A percentile compares a stretch with the other conserved stretches of the same genome.
Conservation (phyloP, 1,284 basidiomycete species). For the Moesziomyces aphidis region DNA sequence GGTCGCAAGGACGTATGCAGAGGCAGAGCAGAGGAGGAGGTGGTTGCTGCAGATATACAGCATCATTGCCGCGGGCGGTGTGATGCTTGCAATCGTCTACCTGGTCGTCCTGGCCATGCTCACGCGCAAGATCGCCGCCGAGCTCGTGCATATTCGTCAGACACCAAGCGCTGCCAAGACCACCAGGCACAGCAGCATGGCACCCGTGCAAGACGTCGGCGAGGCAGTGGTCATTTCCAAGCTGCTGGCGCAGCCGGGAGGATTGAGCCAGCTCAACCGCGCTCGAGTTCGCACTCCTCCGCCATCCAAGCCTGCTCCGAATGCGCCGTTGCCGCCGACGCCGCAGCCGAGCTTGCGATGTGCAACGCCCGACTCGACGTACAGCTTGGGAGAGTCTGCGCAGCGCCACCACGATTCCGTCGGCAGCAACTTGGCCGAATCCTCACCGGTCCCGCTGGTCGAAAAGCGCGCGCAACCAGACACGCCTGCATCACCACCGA, state of each 20-base stretch:
- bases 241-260: not conserved
- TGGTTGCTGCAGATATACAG: conserved; percentile 11
- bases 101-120: conserved; percentile 11
- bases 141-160: conserved; percentile 18
- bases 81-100: conserved; percentile 4
- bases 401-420: not conserved
- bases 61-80: conserved; percentile 11
- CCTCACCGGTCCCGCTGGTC: too few relatives aligned
- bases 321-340: not conserved
- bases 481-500: too few relatives aligned
- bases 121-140: conserved; percentile 11
- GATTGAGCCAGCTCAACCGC: not conserved
- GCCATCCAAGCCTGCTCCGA: not conserved
- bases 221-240: not conserved
- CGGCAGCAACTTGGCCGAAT: not conserved
- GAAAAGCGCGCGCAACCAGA: too few relatives aligned
- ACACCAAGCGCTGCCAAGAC: not conserved
- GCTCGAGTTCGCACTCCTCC: not conserved
- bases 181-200: too few relatives aligned
- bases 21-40: not conserved
- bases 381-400: not conserved
- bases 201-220: not conserved
- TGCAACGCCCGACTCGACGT: not conserved
- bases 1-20: conserved; percentile 1
- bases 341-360: not conserved